These are phyloP conservation scores for Colletotrichum noveboracense DNA, from an alignment of 2,329 filamentous ascomycete genomes.

Conservation along the genomic window DNA sequence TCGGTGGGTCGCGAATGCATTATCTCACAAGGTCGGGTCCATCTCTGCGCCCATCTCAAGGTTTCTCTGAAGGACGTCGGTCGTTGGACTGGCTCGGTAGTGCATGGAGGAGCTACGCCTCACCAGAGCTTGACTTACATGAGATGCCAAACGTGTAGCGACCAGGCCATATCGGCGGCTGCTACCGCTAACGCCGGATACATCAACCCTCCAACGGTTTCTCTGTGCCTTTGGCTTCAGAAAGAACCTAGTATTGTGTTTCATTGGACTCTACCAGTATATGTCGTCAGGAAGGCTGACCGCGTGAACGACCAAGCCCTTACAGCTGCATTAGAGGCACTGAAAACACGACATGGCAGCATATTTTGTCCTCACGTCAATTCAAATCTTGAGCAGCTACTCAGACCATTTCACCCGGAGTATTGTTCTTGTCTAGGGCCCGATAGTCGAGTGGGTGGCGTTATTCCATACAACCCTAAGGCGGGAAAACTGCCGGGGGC, in stretches of 20 bases:
- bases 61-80: not conserved
- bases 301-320: not conserved
- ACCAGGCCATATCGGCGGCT: not conserved
- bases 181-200: not conserved
- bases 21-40: accelerated
- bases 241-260: not conserved
- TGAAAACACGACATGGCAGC: not conserved
- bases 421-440: not conserved
- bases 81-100: accelerated
- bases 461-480: not conserved
- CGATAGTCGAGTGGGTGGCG: not conserved
- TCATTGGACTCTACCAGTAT: accelerated
- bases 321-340: accelerated
- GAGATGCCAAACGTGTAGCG: not conserved
- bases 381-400: accelerated
- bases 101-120: not conserved
- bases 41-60: not conserved
- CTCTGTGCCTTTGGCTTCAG: not conserved
- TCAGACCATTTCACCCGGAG: not conserved
- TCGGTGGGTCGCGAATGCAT: not conserved
- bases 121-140: not conserved
- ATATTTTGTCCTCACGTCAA: not conserved
- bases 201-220: not conserved
- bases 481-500: accelerated
- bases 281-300: not conserved